Base-by-base conservation (phyloP, 257 asterid species). In the Dorcoceras hygrometricum region DNA sequence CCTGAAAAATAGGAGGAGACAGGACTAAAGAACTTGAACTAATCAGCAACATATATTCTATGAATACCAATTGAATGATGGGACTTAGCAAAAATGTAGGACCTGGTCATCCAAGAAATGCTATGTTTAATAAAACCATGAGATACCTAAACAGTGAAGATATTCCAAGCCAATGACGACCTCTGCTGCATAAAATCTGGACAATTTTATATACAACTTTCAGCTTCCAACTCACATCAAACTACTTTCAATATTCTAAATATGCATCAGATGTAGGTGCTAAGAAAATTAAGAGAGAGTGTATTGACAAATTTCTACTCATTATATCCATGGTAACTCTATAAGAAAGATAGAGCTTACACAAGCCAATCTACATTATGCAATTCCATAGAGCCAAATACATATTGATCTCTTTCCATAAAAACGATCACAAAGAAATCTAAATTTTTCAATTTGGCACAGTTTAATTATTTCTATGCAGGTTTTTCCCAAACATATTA, bases 101-200 rank as follows among this genome's bases (percentile, higher is more conserved):
- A 46, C 54, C 53, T 46, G 22, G 22, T 46, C 22, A 46, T 14
- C 20, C 54, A 46, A 46, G 4, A 12, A 46, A 4, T 18, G 22
- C 19, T 14, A 4, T 18, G 54, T 46, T 29, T 24, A 23, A 7
- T 62, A 63, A 24, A 16, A 10, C n/a, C 7, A 62, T 29, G 68
- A 79, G 53, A 29, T 84, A 93, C 99, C 99, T 84, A 93, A 81
- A 80, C 97, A 93, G 67, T 93, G 99, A 80, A 93, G 97, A 81
- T 93, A 93, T 76, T 93, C 99, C 91, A 93, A 80, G 70, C 92
- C 87, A 79, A 93, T 82, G 77, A 90, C 72, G 70, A 93, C 95
- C 77, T 90, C 99, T 62, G 97, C 99, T 50, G 96, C 95, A 81
- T 82, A 93, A 82, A 93, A 93, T 89, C 99, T 93, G 86, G 63